Conservation (phyloP, 495 filamentous ascomycete genomes). For the Penicillium goetzii region DNA sequence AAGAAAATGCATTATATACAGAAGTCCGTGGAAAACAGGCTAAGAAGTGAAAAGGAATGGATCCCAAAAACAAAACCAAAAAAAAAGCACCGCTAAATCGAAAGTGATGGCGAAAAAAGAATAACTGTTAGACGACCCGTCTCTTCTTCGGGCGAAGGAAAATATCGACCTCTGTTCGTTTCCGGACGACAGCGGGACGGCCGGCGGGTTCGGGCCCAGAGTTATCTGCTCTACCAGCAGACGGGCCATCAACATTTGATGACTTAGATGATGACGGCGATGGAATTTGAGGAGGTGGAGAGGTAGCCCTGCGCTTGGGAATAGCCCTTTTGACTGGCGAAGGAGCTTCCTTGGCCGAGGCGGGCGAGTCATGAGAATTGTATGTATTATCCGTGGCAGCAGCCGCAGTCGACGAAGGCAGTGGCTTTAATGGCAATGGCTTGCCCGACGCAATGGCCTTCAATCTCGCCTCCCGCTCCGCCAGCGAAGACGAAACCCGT, state of each 20-base stretch:
- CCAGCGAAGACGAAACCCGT: slow-evolving; percentile 21
- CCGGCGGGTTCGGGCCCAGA: slow-evolving; percentile 12
- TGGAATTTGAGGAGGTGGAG: slow-evolving; percentile 11
- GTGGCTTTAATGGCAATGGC: slow-evolving; percentile 8
- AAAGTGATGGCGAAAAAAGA: not conserved
- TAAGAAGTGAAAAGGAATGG: not conserved
- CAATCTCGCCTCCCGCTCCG: slow-evolving; percentile 38
- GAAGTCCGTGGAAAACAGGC: not conserved
- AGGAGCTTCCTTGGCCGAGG: slow-evolving; percentile 11
- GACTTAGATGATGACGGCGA: slow-evolving; percentile 3
- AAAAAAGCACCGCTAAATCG: not conserved
- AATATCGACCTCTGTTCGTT: slow-evolving; percentile 39
- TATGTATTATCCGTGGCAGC: slow-evolving; percentile 5
- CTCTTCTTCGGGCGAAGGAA: slow-evolving; percentile 50
- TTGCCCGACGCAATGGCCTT: slow-evolving; percentile 35
- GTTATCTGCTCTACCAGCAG: slow-evolving; percentile 8
- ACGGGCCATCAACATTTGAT: not conserved
- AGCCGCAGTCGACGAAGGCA: not conserved
- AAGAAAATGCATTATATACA: slow-evolving; percentile 12
- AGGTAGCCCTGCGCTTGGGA: slow-evolving; percentile 19
- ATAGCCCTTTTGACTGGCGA: slow-evolving; percentile 8
- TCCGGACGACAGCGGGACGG: slow-evolving; percentile 34
- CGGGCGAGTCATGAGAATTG: slow-evolving; percentile 1
- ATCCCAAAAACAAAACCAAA: not conserved
- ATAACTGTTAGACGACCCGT: slow-evolving; percentile 25